Base-by-base conservation (phyloP, 2,329 filamentous ascomycete species). In the Lasiodiplodia gonubiensis region DNA sequence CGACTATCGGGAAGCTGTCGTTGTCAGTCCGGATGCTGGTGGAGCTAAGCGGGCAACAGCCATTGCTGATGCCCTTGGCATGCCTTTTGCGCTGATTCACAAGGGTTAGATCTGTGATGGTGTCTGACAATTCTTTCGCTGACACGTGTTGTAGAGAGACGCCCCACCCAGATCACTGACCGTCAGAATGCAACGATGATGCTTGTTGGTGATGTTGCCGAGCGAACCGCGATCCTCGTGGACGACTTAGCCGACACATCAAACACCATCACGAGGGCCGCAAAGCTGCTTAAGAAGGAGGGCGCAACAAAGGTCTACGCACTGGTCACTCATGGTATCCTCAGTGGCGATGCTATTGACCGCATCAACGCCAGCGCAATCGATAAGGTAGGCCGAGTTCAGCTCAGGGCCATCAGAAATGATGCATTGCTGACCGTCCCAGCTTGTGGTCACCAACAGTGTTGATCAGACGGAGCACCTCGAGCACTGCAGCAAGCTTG, bases 51-150 rank as follows among this genome's bases (percentile, higher is more conserved):
- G 95, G 72, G 95, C 95, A 23, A 97, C 95, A 37, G 91, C 93
- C 57, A 97, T 99, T 78, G 94, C 95, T 14, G 95, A 99, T 80
- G 90, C 91, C 69, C 86, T 98, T 70, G 92, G 93, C 72, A 93
- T 97, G 85, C 93, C 95, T 68, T 98, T 99, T 82, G 95, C 95
- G 57, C 87, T 99, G 68, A 99, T 99, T 75, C 95, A 99, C 85
- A 99, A 98, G 90, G 93, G 81, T 75, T 25, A 18, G 54, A 53
- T 51, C 46, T 18, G 21, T 25, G 21, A 12, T 23, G 18, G 12
- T 33, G 5, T 33, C 5, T 25, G 2, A 18, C 12, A 53, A 10
- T 18, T 21, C 35, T n/a, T 2, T 11, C 21, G 25, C 53, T 57
- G 23, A 61, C 53, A n/a, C 23, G 3, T 48, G 33, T n/a, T 25